Percentiles rank a stretch among this genome's conserved stretches.
These are phyloP conservation scores for Yamagishiella unicocca DNA, from an alignment of 139 green algal species.

Conservation along the genomic window DNA sequence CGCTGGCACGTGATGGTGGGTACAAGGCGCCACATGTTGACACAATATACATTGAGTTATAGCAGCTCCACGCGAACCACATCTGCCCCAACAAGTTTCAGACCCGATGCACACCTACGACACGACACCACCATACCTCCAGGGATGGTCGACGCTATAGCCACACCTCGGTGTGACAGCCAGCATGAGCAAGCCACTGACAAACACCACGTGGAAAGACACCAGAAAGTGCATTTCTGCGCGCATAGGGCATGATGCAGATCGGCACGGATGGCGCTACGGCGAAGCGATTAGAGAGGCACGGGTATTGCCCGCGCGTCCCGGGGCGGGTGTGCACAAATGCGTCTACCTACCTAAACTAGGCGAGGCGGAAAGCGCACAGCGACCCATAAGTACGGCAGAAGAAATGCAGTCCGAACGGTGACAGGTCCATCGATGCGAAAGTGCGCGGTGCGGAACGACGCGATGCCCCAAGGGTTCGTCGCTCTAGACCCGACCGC, in stretches of 20 bases:
- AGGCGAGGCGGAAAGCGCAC: not conserved
- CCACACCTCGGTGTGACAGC: not conserved
- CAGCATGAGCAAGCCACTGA: not conserved
- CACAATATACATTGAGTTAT: not conserved
- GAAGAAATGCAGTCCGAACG: not conserved
- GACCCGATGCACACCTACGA: not conserved
- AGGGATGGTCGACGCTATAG: not conserved
- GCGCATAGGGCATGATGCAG: not conserved
- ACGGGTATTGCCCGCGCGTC: no score
- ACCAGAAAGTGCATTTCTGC: slow-evolving; percentile 17
- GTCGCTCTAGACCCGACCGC: no score
- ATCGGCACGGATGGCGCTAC: not conserved
- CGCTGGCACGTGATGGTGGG: no score
- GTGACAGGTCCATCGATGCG: not conserved
- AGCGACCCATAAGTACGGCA: not conserved
- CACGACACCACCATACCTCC: not conserved
- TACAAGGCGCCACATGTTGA: no score
- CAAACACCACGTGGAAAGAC: not conserved
- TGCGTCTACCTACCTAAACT: not conserved
- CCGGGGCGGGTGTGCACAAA: not conserved
- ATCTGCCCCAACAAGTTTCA: not conserved
- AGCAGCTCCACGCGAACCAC: not conserved
- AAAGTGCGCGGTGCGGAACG: no score
- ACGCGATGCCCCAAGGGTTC: no score
- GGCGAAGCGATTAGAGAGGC: no score